Percentiles rank a stretch among this genome's conserved stretches.
phyloP scores from a whole-genome alignment of 192 early-diverging fungal species.

The Phycomyces nitens region DNA sequence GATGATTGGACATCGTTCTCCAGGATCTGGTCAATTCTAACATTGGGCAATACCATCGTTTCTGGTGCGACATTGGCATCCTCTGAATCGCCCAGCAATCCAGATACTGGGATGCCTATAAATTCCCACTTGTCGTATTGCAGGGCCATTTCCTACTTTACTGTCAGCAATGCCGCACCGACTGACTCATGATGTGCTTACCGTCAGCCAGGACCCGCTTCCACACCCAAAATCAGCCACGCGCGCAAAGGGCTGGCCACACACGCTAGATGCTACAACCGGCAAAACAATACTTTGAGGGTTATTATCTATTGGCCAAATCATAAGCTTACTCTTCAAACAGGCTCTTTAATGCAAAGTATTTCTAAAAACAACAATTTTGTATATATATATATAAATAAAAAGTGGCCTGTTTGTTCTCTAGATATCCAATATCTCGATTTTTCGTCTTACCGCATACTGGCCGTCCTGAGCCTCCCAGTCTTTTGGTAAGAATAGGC shows the following conservation, averaged over 20 bases:
- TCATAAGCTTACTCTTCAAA: not conserved
- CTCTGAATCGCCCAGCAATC: not conserved
- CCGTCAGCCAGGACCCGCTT: conserved; percentile 15
- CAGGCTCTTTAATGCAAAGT: not conserved
- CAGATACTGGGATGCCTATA: conserved; percentile 4
- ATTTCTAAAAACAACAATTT: not conserved
- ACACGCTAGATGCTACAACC: not conserved
- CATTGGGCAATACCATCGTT: conserved; percentile 7
- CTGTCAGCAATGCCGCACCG: no score
- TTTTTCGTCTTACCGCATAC: not conserved
- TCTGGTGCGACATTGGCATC: not conserved
- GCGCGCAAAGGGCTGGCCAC: not conserved
- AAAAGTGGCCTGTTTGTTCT: no score
- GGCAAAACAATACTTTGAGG: not conserved
- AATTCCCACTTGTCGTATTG: conserved; percentile 13
- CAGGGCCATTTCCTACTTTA: conserved; percentile 16
- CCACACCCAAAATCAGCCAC: not conserved
- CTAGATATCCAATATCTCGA: no score
- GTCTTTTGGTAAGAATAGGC: not conserved
- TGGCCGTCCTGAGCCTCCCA: not conserved
- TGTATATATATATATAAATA: no score
- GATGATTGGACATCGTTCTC: not conserved
- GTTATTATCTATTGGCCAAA: no score
- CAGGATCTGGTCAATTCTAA: not conserved
- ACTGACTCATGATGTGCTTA: no score